These are phyloP conservation scores for Eutypella sp. DNA, from an alignment of 2,329 filamentous ascomycete genomes.

Conservation along the genomic window DNA sequence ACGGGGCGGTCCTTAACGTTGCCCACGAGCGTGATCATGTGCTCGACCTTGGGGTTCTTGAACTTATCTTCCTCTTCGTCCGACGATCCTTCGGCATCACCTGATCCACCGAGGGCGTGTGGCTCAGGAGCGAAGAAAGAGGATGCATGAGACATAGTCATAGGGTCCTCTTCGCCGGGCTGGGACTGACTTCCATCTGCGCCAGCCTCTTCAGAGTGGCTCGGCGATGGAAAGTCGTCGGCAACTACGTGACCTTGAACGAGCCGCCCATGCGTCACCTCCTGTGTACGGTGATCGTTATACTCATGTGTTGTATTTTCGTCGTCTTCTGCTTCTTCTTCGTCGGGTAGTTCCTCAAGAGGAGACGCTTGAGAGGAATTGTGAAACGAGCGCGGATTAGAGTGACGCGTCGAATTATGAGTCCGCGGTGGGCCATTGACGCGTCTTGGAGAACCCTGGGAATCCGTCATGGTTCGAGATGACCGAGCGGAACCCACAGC, in stretches of 20 bases:
- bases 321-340: slow-evolving; percentile 34
- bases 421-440: slow-evolving; percentile 27
- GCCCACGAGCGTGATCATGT: slow-evolving; percentile 95
- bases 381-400: slow-evolving; percentile 23
- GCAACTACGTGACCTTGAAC: slow-evolving; percentile 94
- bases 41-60: slow-evolving; percentile 74
- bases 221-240: slow-evolving; percentile 81
- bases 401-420: slow-evolving; percentile 22
- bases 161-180: slow-evolving; percentile 65
- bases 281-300: slow-evolving; percentile 75
- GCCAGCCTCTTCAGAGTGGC: slow-evolving; percentile 59
- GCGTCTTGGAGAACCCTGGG: slow-evolving; percentile 39
- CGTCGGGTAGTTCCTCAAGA: slow-evolving; percentile 30
- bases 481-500: slow-evolving; percentile 20
- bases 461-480: slow-evolving; percentile 31
- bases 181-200: slow-evolving; percentile 54
- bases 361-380: slow-evolving; percentile 30
- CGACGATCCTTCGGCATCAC: slow-evolving; percentile 74
- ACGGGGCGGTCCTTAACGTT: slow-evolving; percentile 85
- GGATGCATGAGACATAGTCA: slow-evolving; percentile 75
- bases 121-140: slow-evolving; percentile 69
- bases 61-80: slow-evolving; percentile 94
- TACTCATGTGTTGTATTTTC: slow-evolving; percentile 47
- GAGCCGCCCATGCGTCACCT: slow-evolving; percentile 86
- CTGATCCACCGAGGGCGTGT: slow-evolving; percentile 74